These are phyloP conservation scores for Amoebophrya sp. DNA, from an alignment of 169 alveolate genomes.

Conservation along the genomic window DNA sequence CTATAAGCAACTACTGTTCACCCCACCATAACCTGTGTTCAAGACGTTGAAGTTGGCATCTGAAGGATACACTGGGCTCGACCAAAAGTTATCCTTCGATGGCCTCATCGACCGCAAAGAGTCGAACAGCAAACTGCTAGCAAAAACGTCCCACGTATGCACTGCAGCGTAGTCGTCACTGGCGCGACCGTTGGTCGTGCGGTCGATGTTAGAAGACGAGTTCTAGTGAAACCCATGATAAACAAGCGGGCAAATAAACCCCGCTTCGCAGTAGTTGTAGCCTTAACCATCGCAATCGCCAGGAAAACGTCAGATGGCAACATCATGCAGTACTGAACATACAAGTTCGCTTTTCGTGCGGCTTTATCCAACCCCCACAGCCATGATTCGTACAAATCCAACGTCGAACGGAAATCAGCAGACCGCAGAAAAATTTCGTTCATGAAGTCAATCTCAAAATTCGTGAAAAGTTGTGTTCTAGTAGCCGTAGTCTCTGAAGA, in stretches of 20 bases:
- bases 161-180: not conserved
- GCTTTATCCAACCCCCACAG: not conserved
- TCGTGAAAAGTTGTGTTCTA: too few species aligned
- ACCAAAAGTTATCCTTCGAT: not conserved
- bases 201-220: too few species aligned
- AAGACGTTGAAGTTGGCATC: not conserved
- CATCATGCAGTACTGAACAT: slow-evolving; percentile 9
- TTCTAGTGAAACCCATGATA: too few species aligned
- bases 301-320: not conserved
- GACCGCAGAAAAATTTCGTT: not conserved
- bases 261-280: too few species aligned
- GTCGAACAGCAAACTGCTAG: not conserved
- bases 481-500: too few species aligned
- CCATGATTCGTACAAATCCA: not conserved
- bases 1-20: too few species aligned
- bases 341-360: not conserved
- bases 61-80: not conserved
- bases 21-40: too few species aligned
- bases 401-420: not conserved
- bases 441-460: slow-evolving; percentile 20
- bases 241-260: too few species aligned
- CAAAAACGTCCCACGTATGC: not conserved
- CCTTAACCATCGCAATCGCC: not conserved
- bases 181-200: slow-evolving; percentile 7
- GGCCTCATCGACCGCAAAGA: not conserved